Evolutionary conservation across 495 filamentous ascomycete genomes (phyloP), one percentile per base, ranked within the genome.

Genomic region (Terfezia claveryi): DNA sequence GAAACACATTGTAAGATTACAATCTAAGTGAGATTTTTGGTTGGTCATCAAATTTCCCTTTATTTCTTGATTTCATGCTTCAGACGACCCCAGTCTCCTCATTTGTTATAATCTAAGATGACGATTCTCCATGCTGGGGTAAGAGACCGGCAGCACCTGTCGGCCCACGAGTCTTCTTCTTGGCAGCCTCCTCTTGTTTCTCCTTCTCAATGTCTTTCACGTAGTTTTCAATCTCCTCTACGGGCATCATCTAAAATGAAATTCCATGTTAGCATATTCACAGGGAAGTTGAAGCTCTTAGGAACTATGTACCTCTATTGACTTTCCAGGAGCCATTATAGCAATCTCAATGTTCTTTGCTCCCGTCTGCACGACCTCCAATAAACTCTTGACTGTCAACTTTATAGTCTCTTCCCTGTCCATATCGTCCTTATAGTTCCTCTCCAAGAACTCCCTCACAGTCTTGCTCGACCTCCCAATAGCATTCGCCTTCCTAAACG

Each of bases 341-440:
- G 91, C 91, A 61, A 98, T 94, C 72, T 98, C 91, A 64, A 98
- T 98, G 69, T 98, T 98, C 79, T 98, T 98, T 32, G 91, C 92
- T 51, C 91, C 91, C 12, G 91, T 98, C 67, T 98, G 91, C 56
- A 98, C 91, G 52, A 98, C 91, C 72, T 98, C 91, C 60, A 98
- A 72, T 59, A 98, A 75, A 49, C 89, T 95, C 76, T 96, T 96
- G 73, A 96, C 87, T 16, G 91, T 87, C 61, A 98, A 74, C 68
- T 91, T 86, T 68, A 98, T 87, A n/a, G 91, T 95, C 58, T 85
- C 81, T 70, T 94, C 87, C 52, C 87, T 78, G 67, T 94, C 83
- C 88, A 96, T 94, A 44, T 85, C 87, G 58, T 85, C 82, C 72
- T 94, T 91, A 73, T 98, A 92, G 70, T 98, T 94, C 62, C 91